Evolutionary conservation across 2,329 filamentous ascomycete genomes (phyloP), one percentile per base, ranked within the genome.

Genomic region (Xylariaceae sp.): DNA sequence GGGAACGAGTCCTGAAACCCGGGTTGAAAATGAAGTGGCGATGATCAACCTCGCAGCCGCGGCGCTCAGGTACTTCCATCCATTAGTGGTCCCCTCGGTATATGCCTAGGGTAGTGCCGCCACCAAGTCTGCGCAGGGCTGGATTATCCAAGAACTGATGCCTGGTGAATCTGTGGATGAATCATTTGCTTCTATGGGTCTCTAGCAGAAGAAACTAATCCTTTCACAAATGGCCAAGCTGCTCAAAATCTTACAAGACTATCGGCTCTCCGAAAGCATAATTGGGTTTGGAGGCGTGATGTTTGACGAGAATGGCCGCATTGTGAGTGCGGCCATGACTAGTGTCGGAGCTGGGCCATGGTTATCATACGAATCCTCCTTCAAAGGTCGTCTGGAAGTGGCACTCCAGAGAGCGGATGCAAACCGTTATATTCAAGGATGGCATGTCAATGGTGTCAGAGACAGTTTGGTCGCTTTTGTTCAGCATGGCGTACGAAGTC

Each of bases 11-110:
- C 26, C 54, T 15, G 30, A 43, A 23, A 67, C 53, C 13, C 62
- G 67, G 2, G 57, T 72, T 8, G 59, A 72, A 53, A 72, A 72
- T 54, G 67, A 73, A 49, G 68, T 72, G 4, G 68, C 62, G 18
- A 65, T 67, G 6, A 64, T 70, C 15, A 51, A 51, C 16, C 67
- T 73, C 10, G 63, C 68, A 26, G 50, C 64, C 23, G 51, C 48
- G n/a, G 68, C 69, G 21, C 64, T 72, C 11, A 30, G 18, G 16
- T 29, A 30, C 24, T 54, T 71, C 41, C 30, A 60, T 20, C 66
- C 64, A 23, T 27, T 53, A 23, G 57, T 72, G 2, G 69, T 70
- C n/a, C 69, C 66, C 9, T 60, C 55, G 4, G 59, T 72, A 13
- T 72, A 65, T 44, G 69, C 50, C 16, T 72, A 63, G 66, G 62